These are phyloP conservation scores for Aspergillus homomorphus DNA, from an alignment of 495 filamentous ascomycete species.

Conservation along the genomic window DNA sequence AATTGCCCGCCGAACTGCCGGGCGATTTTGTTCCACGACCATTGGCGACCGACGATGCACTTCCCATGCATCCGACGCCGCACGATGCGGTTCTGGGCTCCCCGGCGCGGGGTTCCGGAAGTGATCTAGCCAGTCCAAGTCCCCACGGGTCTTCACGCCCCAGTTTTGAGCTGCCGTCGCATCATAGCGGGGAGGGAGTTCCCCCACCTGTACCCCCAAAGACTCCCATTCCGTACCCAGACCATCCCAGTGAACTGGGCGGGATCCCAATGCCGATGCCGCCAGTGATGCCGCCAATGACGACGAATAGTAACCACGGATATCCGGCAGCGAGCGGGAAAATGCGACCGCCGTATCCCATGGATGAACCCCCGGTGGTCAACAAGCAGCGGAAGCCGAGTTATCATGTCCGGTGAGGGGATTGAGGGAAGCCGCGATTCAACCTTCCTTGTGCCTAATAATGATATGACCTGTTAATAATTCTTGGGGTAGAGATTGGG, in stretches of 20 bases:
- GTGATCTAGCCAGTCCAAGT: constrained; percentile 31
- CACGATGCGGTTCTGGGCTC: constrained; percentile 28
- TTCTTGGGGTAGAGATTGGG: not conserved
- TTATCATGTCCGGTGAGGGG: constrained; percentile 57
- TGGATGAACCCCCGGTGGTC: constrained; percentile 76
- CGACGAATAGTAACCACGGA: constrained; percentile 11
- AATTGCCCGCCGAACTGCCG: constrained; percentile 59
- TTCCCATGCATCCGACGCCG: constrained; percentile 34
- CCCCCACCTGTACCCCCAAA: constrained; percentile 84
- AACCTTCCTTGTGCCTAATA: too few species aligned
- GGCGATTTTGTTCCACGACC: constrained; percentile 32
- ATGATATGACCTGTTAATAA: not conserved
- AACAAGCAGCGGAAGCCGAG: constrained; percentile 85
- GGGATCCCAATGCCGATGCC: constrained; percentile 38
- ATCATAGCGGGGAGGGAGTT: constrained; percentile 39
- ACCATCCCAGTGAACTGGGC: constrained; percentile 28
- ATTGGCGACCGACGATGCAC: constrained; percentile 29
- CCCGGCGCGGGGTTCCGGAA: constrained; percentile 37
- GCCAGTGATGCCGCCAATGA: constrained; percentile 16
- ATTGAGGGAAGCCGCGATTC: too few species aligned
- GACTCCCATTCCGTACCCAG: constrained; percentile 65
- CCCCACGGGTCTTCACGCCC: constrained; percentile 41
- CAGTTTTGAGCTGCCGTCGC: constrained; percentile 36
- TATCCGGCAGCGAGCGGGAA: constrained; percentile 24
- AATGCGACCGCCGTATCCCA: constrained; percentile 67